These are phyloP conservation scores for Pichia kudriavzevii DNA, from an alignment of 1,139 yeast species.

Conservation along the genomic window DNA sequence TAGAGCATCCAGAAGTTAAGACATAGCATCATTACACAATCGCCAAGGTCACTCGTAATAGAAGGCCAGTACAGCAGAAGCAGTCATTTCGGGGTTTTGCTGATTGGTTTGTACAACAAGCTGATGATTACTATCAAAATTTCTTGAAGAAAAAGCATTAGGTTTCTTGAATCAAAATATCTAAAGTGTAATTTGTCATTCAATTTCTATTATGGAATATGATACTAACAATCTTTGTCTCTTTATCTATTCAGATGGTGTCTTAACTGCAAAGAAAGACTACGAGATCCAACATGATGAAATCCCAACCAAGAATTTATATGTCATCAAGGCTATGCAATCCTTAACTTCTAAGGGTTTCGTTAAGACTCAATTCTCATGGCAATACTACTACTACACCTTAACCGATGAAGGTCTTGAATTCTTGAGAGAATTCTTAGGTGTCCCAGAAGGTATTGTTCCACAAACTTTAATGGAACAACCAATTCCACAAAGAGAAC, in stretches of 20 bases:
- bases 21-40: no score
- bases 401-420: constrained; percentile 99
- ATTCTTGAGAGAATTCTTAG: constrained; percentile 95
- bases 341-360: constrained; percentile 97
- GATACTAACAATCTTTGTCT: constrained; percentile 12
- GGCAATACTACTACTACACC: constrained; percentile 99
- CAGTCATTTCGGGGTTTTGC: no score
- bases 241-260: constrained; percentile 68
- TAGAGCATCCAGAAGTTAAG: no score
- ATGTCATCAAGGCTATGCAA: constrained; percentile 98
- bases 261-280: constrained; percentile 98
- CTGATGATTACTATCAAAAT: no score
- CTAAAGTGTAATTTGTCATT: no score
- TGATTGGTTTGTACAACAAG: no score
- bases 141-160: no score
- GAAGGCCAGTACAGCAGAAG: no score
- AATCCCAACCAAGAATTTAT: constrained; percentile 95
- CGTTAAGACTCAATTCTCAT: constrained; percentile 99
- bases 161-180: no score
- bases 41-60: no score
- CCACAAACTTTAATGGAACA: constrained; percentile 98
- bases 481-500: constrained; percentile 79
- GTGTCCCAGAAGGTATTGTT: constrained; percentile 97
- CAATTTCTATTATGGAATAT: neutral
- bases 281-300: constrained; percentile 97